Base-by-base conservation (phyloP, 2,329 filamentous ascomycete genomes). In the Claviceps spartinae region DNA sequence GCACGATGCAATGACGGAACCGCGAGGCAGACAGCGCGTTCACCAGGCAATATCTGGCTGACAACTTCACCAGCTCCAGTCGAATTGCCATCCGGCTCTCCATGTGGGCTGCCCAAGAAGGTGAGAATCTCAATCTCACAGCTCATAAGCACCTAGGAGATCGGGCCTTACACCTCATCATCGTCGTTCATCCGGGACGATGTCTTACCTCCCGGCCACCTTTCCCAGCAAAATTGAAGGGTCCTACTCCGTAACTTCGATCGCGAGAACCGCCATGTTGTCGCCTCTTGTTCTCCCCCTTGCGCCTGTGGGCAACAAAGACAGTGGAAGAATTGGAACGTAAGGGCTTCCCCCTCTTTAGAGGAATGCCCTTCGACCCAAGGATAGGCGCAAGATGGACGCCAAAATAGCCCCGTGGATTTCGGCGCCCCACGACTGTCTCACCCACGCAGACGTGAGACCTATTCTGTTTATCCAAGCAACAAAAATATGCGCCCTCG, bases 351-450 rank as follows among this genome's bases (percentile, higher is more conserved):
- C 48, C 30, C 53, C 51, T 51, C 54, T 41, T 34, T 14, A 4
- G 13, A 47, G 55, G 55, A 56, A 56, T 56, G 55, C 46, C 45
- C 45, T 45, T 18, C 18, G 34, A 24, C 37, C 44, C 41, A 55
- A 52, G 49, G 40, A 50, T 30, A 38, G 36, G 38, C 43, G 18
- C 45, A 16, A 37, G 37, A 41, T 50, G 48, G 47, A 54, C 48
- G 48, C 50, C 51, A 41, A 37, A 26, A 41, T 20, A 22, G 44
- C 26, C 37, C 34, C n/a, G 7, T 44, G 54, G 48, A 38, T 51
- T 54, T 46, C n/a, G 47, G 37, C 42, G 54, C 55, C 55, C 54
- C 55, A 56, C 54, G 52, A 9, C 53, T 52, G 53, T 52, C 47
- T 54, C 36, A 47, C 34, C 22, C 26, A 24, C 24, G 13, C 22